These are phyloP conservation scores for Yarrowia divulgata DNA, from an alignment of 805 yeast species.

Conservation along the genomic window DNA sequence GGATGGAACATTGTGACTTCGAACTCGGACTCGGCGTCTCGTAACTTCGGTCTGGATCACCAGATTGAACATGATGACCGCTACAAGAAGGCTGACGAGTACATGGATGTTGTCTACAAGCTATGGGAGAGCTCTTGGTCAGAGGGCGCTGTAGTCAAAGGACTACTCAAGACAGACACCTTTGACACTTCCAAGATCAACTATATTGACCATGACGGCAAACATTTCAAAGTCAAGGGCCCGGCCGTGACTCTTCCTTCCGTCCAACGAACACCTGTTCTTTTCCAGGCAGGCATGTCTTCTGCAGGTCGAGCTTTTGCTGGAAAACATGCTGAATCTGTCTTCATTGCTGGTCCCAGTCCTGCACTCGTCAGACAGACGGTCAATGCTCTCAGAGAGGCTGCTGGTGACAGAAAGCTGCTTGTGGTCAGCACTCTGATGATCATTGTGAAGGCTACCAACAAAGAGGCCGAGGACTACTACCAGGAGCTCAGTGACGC, in stretches of 20 bases:
- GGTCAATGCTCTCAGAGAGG: constrained; percentile 49
- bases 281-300: constrained; percentile 58
- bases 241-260: constrained; percentile 55
- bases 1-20: constrained; percentile 60
- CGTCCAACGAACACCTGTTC: constrained; percentile 56
- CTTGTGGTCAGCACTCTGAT: constrained; percentile 1
- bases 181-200: constrained; percentile 53
- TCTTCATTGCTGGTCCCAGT: constrained; percentile 52
- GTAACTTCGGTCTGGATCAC: constrained; percentile 52
- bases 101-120: constrained; percentile 53
- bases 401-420: constrained; percentile 47
- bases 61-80: constrained; percentile 55
- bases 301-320: constrained; percentile 54
- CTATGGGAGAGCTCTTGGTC: constrained; percentile 56
- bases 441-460: constrained; percentile 9
- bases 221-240: constrained; percentile 54
- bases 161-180: constrained; percentile 43
- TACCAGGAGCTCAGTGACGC: constrained; percentile 12
- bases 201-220: constrained; percentile 55
- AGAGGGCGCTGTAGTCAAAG: constrained; percentile 53
- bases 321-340: constrained; percentile 55
- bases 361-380: constrained; percentile 49
- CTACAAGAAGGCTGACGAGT: constrained; percentile 54
- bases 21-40: constrained; percentile 55
- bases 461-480: constrained; percentile 1